Percentiles rank a stretch among this genome's conserved stretches.
phyloP scores from a whole-genome alignment of 768 basidiomycete genomes.

The Arthromyces matolae region DNA sequence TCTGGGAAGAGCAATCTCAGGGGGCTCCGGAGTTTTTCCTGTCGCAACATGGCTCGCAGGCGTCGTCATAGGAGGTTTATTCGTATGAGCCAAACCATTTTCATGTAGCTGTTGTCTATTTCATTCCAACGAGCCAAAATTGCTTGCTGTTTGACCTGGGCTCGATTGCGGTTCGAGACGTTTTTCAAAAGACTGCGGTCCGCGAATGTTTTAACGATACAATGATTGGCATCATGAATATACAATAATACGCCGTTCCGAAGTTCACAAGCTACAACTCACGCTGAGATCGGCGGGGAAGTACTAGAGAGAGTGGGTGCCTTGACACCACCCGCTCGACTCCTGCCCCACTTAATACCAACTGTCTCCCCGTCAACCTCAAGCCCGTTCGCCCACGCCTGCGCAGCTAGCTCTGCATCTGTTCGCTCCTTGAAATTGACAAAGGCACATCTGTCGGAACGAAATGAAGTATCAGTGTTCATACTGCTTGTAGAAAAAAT shows the following conservation, averaged over 20 bases:
- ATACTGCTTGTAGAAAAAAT: no score
- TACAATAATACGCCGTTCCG: conserved; percentile 1
- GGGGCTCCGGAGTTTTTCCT: conserved; percentile 29
- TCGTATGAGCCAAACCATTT: no score
- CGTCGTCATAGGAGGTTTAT: conserved; percentile 36
- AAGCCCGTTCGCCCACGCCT: conserved; percentile 86
- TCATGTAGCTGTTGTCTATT: no score
- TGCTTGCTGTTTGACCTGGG: no score
- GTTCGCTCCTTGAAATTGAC: conserved; percentile 84
- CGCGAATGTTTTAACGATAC: no score
- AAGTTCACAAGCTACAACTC: neutral
- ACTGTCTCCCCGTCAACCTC: conserved; percentile 78
- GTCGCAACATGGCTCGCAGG: conserved; percentile 40
- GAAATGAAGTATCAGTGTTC: conserved; percentile 1
- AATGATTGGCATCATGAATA: neutral
- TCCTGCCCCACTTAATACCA: conserved; percentile 86
- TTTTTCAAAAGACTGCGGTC: no score
- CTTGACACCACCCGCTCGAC: conserved; percentile 42
- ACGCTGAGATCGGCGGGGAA: conserved; percentile 15
- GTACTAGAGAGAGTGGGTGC: conserved; percentile 21
- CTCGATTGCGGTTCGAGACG: no score
- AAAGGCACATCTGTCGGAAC: conserved; percentile 75
- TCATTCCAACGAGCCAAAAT: no score
- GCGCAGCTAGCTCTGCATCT: conserved; percentile 84
- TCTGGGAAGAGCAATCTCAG: conserved; percentile 45